Evolutionary conservation across 164 flowering plant genomes (phyloP), one percentile per base, ranked within the genome.

Genomic region (Hamamelis virginiana): DNA sequence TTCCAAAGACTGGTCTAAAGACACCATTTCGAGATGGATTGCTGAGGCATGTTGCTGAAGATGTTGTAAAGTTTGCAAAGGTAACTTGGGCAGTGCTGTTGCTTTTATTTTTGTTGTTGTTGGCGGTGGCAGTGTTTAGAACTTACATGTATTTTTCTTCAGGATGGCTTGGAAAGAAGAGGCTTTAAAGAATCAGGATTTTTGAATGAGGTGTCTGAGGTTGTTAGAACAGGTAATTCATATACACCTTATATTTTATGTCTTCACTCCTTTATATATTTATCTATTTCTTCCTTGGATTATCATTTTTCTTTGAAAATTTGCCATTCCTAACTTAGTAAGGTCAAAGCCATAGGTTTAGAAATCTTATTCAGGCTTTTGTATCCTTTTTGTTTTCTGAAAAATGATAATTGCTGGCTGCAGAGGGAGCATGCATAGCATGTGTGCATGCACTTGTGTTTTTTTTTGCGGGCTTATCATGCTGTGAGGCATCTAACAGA

Each of bases 101-200:
- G 33, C 43, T 21, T 47, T 18, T 19, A 18, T 9, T 47, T 28
- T 22, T 68, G 38, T 38, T 28, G 12, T 44, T 64, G 4, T 43
- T 13, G 33, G 59, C 50, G 33, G 21, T 56, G 48, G 62, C 62
- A 9, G 43, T 60, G n/a, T 22, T 62, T 26, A n/a, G 1, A 25
- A 13, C 14, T n/a, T 19, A 16, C 21, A 62, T 69, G 9, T 62
- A 15, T 66, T 64, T 19, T 67, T 69, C 33, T 72, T 47, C 80
- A 95, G 97, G 93, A 91, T 83, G 99, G 99, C 68, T 77, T 95
- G 82, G 97, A 90, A 77, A 89, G 94, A 70, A 86, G 99, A 84
- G 99, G 99, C 52, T 92, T 65, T 65, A 95, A 95, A 80, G 97
- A 95, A 82, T 63, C 86, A 25, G 96, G 97, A 6, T 95, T 92